These are phyloP conservation scores for Polyporus arcularius DNA, from an alignment of 768 basidiomycete species.

Conservation along the genomic window DNA sequence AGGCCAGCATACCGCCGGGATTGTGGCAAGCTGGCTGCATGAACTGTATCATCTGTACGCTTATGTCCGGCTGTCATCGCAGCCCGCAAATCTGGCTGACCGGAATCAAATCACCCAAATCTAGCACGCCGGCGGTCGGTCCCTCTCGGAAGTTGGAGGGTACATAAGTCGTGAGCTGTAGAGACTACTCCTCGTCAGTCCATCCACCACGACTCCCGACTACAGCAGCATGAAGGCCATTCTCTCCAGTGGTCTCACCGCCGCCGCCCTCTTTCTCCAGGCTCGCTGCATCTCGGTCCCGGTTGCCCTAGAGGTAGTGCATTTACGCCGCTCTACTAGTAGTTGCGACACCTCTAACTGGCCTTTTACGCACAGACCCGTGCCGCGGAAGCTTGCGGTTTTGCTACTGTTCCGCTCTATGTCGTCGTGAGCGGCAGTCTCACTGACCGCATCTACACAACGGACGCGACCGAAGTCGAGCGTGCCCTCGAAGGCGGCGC, in stretches of 20 bases:
- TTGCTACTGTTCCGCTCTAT: not conserved
- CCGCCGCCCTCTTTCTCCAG: not conserved
- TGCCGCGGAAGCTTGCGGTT: not conserved
- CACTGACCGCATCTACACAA: slow-evolving; percentile 2
- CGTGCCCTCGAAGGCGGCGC: not conserved
- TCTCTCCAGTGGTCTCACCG: not conserved
- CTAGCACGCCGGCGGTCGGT: too few species aligned
- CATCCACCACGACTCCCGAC: too few species aligned
- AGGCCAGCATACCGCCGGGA: too few species aligned
- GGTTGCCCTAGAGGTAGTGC: not conserved
- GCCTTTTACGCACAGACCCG: not conserved
- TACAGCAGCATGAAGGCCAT: not conserved
- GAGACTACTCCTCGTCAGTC: too few species aligned
- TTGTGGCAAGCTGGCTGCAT: too few species aligned
- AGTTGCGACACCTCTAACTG: not conserved
- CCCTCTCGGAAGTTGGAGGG: too few species aligned
- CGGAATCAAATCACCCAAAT: too few species aligned
- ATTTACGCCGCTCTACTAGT: not conserved
- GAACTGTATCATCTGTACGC: too few species aligned
- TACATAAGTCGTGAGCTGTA: too few species aligned
- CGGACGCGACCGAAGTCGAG: not conserved
- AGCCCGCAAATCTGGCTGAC: too few species aligned
- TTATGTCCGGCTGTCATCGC: too few species aligned
- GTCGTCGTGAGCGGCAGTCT: not conserved
- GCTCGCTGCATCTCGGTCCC: not conserved